Evolutionary conservation across 2,329 filamentous ascomycete species (phyloP).

Genomic region (Trichoderma breve): DNA sequence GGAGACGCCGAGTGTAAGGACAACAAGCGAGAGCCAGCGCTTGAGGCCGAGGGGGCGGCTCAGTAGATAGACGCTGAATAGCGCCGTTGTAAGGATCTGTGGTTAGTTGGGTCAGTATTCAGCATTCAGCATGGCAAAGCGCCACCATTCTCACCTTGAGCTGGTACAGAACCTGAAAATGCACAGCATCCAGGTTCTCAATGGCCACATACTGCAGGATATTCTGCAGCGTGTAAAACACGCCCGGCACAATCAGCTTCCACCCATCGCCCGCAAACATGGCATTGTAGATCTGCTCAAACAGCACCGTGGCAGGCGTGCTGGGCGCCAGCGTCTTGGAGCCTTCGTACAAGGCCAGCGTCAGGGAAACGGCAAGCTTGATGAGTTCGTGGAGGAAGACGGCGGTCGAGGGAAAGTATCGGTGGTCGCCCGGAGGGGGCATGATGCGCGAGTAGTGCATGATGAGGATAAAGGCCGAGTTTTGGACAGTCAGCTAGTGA

Average conservation of each 20-base stretch:
- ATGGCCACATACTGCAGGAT: conserved; percentile 90
- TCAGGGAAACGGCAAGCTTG: conserved; percentile 82
- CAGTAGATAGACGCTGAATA: conserved; percentile 81
- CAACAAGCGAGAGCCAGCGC: conserved; percentile 76
- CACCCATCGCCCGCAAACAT: conserved; percentile 90
- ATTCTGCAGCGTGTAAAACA: conserved; percentile 88
- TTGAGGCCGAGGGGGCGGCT: conserved; percentile 66
- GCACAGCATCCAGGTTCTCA: conserved; percentile 85
- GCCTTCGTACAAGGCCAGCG: conserved; percentile 83
- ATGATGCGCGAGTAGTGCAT: conserved; percentile 95
- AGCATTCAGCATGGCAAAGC: not conserved
- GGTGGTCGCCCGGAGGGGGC: conserved; percentile 77
- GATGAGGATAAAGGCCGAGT: conserved; percentile 75
- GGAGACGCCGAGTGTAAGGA: conserved; percentile 78
- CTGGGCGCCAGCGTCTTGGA: conserved; percentile 74
- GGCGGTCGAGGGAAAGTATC: conserved; percentile 91
- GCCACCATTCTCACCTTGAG: conserved; percentile 60
- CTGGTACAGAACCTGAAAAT: conserved; percentile 92
- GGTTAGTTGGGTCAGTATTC: not conserved
- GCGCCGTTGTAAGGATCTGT: conserved; percentile 78
- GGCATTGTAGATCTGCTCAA: conserved; percentile 73
- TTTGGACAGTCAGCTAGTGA: conserved; percentile 67
- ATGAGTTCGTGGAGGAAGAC: conserved; percentile 91
- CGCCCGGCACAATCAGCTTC: conserved; percentile 88
- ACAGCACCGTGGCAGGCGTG: conserved; percentile 75